Percentiles rank a stretch among this genome's conserved stretches.
Conservation (phyloP, 2,329 filamentous ascomycete genomes). For the Neopestalotiopsis sp. region DNA sequence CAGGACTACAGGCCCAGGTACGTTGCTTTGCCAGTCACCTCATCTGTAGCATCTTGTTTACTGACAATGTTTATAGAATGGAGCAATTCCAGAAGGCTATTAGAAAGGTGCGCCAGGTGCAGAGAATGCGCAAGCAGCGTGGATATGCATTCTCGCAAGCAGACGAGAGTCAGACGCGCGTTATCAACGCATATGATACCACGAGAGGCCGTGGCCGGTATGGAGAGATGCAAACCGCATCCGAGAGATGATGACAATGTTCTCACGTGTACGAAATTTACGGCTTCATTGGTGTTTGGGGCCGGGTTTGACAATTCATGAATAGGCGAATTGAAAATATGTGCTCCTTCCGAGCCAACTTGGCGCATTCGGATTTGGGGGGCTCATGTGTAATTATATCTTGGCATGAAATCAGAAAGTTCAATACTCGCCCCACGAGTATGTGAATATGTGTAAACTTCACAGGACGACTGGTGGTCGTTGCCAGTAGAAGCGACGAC, state of each 20-base stretch:
- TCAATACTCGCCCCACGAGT: not conserved
- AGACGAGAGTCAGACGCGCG: conserved; percentile 92
- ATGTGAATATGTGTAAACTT: not conserved
- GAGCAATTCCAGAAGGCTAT: conserved; percentile 99
- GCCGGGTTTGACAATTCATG: conserved; percentile 3
- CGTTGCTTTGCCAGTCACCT: conserved; percentile 35
- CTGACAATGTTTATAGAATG: conserved; percentile 68
- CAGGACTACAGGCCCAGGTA: conserved; percentile 97
- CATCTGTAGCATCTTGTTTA: conserved; percentile 16
- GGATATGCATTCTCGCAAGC: conserved; percentile 98
- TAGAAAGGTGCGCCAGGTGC: conserved; percentile 95
- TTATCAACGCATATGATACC: conserved; percentile 97
- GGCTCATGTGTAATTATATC: not conserved
- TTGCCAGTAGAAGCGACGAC: not conserved
- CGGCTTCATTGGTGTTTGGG: not conserved
- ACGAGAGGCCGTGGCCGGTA: conserved; percentile 89
- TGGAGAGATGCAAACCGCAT: conserved; percentile 80
- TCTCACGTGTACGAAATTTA: conserved; percentile 11
- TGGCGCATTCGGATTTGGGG: not conserved
- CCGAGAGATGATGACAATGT: conserved; percentile 22
- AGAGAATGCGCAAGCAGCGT: conserved; percentile 98
- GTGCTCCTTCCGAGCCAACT: not conserved
- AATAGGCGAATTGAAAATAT: conserved; percentile 12
- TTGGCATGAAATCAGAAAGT: not conserved
- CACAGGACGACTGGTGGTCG: not conserved